These are phyloP conservation scores for Fusarium zealandicum DNA, from an alignment of 2,329 filamentous ascomycete species.

Conservation along the genomic window DNA sequence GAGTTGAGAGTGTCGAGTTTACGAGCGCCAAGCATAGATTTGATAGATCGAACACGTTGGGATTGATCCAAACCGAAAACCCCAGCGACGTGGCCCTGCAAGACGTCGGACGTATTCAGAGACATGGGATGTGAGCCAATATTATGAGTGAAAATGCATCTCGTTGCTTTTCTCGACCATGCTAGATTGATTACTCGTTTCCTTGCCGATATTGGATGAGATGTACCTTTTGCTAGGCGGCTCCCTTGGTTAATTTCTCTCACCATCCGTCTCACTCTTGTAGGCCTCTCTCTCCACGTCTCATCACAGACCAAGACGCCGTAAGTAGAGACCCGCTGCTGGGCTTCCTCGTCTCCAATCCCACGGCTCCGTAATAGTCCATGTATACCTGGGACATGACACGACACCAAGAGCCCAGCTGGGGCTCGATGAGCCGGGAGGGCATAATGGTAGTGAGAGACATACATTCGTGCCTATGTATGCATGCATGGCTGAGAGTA, in stretches of 20 bases:
- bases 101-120: constrained; percentile 8
- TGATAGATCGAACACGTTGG: constrained; percentile 19
- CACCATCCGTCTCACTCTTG: constrained; percentile 12
- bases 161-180: constrained; percentile 12
- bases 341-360: constrained; percentile 30
- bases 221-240: background rate
- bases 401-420: constrained; percentile 21
- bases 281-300: constrained; percentile 24
- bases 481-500: too few species aligned
- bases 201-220: constrained; percentile 27
- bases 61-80: constrained; percentile 34
- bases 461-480: too few species aligned
- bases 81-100: constrained; percentile 9
- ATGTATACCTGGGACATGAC: constrained; percentile 10
- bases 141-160: background rate
- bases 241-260: constrained; percentile 5
- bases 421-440: constrained; percentile 15
- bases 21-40: constrained; percentile 17
- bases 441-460: constrained; percentile 22
- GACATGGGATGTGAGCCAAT: background rate
- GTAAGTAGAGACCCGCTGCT: constrained; percentile 19
- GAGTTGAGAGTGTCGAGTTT: background rate
- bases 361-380: constrained; percentile 25
- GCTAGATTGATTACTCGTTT: constrained; percentile 19
- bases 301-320: constrained; percentile 19